A percentile compares a stretch with the other conserved stretches of the same genome.
These are phyloP conservation scores for Nitzschia putrida DNA, from an alignment of 108 stramenopile species.

Conservation along the genomic window DNA sequence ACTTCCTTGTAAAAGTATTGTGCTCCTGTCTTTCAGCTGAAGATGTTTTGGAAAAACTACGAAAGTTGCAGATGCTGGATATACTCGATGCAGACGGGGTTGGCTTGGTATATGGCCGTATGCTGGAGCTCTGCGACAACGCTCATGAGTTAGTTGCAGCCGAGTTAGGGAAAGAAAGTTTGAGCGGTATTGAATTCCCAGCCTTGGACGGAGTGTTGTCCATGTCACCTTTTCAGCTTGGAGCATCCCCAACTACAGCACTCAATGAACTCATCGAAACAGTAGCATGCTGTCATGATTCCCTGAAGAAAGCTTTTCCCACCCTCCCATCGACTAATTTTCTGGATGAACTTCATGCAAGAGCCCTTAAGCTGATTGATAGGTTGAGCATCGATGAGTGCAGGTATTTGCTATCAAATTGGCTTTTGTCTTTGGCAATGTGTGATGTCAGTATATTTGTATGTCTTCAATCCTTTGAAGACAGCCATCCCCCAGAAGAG, in stretches of 20 bases:
- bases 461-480: no score
- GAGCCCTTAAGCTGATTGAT: conserved; percentile 26
- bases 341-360: conserved; percentile 29
- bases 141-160: conserved; percentile 27
- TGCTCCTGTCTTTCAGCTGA: conserved; percentile 35
- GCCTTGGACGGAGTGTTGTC: no score
- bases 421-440: conserved; percentile 67
- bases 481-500: no score
- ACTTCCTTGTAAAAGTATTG: background rate
- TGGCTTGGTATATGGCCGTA: conserved; percentile 52
- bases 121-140: conserved; percentile 53
- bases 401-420: conserved; percentile 60
- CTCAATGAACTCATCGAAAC: background rate
- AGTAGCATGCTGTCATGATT: conserved; percentile 5
- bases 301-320: background rate
- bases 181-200: no score
- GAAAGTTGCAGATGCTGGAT: conserved; percentile 60
- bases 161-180: no score
- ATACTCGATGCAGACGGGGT: conserved; percentile 74
- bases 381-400: conserved; percentile 45
- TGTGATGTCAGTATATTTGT: conserved; percentile 78
- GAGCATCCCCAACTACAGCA: no score
- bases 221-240: conserved; percentile 21
- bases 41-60: conserved; percentile 39
- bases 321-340: background rate